phyloP scores from a whole-genome alignment of 2,329 filamentous ascomycete genomes.

The Metarhizium brunneum region DNA sequence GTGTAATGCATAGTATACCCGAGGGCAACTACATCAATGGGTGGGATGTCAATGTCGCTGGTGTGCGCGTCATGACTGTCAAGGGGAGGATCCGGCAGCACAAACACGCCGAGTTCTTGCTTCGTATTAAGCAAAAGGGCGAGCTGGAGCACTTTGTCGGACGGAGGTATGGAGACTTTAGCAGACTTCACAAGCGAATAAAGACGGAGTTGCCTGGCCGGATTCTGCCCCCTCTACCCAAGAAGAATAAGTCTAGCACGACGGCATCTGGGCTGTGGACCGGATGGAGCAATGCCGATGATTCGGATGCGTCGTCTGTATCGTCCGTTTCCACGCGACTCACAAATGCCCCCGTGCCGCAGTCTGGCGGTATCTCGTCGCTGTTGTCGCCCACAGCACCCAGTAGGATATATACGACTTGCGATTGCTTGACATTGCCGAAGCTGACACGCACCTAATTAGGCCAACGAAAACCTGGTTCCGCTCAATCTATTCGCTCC shows the following conservation, averaged over 20 bases:
- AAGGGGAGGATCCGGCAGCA: slow-evolving; percentile 86
- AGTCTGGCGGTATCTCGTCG: slow-evolving; percentile 11
- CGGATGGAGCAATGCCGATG: slow-evolving; percentile 44
- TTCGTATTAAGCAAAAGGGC: slow-evolving; percentile 73
- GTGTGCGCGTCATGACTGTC: slow-evolving; percentile 68
- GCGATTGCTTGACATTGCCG: background rate
- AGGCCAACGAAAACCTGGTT: slow-evolving; percentile 12
- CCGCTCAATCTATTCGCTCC: slow-evolving; percentile 20
- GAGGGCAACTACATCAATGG: slow-evolving; percentile 90
- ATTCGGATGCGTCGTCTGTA: slow-evolving; percentile 70
- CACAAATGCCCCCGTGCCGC: slow-evolving; percentile 24
- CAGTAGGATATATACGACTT: background rate
- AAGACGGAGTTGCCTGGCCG: slow-evolving; percentile 84
- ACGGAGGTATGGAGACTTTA: slow-evolving; percentile 83
- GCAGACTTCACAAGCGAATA: slow-evolving; percentile 66
- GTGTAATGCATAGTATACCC: slow-evolving; percentile 75
- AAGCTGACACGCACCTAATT: background rate
- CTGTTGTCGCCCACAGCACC: slow-evolving; percentile 19
- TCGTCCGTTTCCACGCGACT: slow-evolving; percentile 70
- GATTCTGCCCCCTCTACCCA: slow-evolving; percentile 74
- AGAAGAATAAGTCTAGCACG: slow-evolving; percentile 80
- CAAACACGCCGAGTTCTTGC: slow-evolving; percentile 86
- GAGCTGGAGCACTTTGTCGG: slow-evolving; percentile 72
- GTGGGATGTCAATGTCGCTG: slow-evolving; percentile 95
- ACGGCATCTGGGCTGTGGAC: slow-evolving; percentile 50